Evolutionary conservation across 805 yeast genomes (phyloP), one percentile per base, ranked within the genome.

Genomic region (Naumovozyma dairenensis): DNA sequence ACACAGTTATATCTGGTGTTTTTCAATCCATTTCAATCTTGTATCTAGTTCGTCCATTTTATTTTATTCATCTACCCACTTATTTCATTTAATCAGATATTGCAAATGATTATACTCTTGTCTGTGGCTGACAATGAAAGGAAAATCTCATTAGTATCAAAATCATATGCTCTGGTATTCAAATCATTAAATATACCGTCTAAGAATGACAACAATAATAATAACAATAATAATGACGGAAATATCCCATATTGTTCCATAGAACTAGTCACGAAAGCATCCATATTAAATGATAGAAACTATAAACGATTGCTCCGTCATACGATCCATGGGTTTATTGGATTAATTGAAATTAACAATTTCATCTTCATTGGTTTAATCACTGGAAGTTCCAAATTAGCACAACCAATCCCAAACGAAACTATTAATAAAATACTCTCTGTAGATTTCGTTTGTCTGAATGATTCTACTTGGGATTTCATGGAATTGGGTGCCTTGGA

Each of bases 381-480:
- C 33, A 78, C 93, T 0, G 80, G 84, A 0, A 74, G 80, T 17
- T 58, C 74, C 2, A 71, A 75, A 42, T 94, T 82, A 8, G 97
- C 97, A 1, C 63, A 69, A 18, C 97, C 97, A 0, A 66, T 82
- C 10, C 77, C 79, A 0, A 72, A 72, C 25, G 94, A 92, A 54
- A 66, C 82, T 2, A 80, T 92, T 20, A 76, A 82, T 52, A 76
- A 77, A 48, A 87, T 92, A 27, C 71, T 67, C 49, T 74, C 76
- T 12, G 95, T 89, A 20, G 96, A 87, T 46, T 92, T 92, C 55
- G 71, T 79, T 45, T 80, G 94, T 38, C 60, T 92, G 35, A 73
- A 77, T 15, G 68, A 68, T 28, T 63, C 73, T 25, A 70, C 72
- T 16, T 89, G 94, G 94, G 97, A 92, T 59, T 81, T 72, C 43